A percentile compares a stretch with the other conserved stretches of the same genome.
These are phyloP conservation scores for Pleurotus giganteus DNA, from an alignment of 768 basidiomycete genomes.

Conservation along the genomic window DNA sequence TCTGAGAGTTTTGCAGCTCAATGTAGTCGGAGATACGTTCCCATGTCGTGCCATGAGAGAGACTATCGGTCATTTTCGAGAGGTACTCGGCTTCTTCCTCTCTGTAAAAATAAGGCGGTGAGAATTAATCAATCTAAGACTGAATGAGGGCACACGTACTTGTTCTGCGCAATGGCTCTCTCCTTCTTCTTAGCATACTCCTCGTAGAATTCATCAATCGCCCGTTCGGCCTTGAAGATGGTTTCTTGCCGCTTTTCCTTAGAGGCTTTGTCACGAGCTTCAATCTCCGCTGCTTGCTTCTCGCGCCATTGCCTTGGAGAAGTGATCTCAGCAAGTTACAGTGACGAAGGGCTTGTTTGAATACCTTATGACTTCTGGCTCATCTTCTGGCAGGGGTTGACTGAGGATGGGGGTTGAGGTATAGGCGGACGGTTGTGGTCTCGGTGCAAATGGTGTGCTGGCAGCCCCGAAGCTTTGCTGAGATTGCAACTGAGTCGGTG, in stretches of 20 bases:
- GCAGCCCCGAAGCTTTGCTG: constrained; percentile 38
- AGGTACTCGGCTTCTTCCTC: constrained; percentile 85
- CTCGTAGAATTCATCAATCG: constrained; percentile 90
- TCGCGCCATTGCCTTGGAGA: constrained; percentile 84
- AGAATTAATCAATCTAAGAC: neutral
- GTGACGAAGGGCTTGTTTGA: constrained; percentile 17
- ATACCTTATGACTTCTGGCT: constrained; percentile 85
- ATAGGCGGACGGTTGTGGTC: constrained; percentile 69
- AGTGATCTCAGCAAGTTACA: neutral
- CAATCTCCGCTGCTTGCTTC: constrained; percentile 82
- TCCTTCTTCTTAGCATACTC: constrained; percentile 83
- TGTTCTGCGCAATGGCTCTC: constrained; percentile 90
- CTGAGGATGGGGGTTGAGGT: constrained; percentile 73
- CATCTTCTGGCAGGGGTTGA: constrained; percentile 70
- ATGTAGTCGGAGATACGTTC: constrained; percentile 84
- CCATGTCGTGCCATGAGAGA: constrained; percentile 94
- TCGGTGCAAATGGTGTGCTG: constrained; percentile 65
- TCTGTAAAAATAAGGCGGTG: constrained; percentile 38
- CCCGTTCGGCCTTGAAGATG: constrained; percentile 77
- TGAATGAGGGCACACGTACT: constrained; percentile 49
- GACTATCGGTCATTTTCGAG: constrained; percentile 63
- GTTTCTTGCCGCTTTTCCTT: constrained; percentile 78
- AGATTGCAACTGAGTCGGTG: constrained; percentile 25
- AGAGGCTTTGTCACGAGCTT: constrained; percentile 77
- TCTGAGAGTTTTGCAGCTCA: constrained; percentile 94